Evolutionary conservation across 768 basidiomycete genomes (phyloP).

Genomic region (Xanthoconium purpureum): DNA sequence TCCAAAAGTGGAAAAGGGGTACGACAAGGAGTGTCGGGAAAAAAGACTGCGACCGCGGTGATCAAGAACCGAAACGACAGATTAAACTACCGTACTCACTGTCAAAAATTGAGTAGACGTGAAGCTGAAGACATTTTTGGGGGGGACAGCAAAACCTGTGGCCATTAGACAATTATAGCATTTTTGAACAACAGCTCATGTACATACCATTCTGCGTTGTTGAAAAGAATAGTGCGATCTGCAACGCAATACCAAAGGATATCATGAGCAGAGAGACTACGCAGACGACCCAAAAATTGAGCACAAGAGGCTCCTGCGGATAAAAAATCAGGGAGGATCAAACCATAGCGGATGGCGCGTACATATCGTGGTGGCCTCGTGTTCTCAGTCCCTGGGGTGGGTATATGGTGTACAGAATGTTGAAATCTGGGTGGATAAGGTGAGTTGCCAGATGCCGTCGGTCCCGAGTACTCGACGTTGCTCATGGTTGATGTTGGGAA

Average conservation of each 20-base stretch:
- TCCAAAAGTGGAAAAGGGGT: slow-evolving; percentile 50
- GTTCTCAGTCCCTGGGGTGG: slow-evolving; percentile 35
- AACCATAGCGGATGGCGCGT: slow-evolving; percentile 10
- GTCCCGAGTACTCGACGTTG: neutral
- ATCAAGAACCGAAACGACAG: neutral
- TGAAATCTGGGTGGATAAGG: slow-evolving; percentile 37
- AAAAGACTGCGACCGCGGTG: slow-evolving; percentile 44
- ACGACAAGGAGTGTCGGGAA: slow-evolving; percentile 51
- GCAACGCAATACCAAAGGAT: slow-evolving; percentile 13
- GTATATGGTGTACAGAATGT: slow-evolving; percentile 49
- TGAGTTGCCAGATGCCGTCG: neutral
- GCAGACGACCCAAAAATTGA: slow-evolving; percentile 40
- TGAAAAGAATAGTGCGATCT: slow-evolving; percentile 16
- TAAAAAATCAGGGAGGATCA: neutral
- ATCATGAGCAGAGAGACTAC: slow-evolving; percentile 44
- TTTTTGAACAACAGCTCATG: neutral
- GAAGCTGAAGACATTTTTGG: slow-evolving; percentile 46
- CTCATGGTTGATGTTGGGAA: slow-evolving; percentile 4
- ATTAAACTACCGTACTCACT: slow-evolving; percentile 30
- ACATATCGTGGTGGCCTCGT: slow-evolving; percentile 45
- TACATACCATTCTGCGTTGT: slow-evolving; percentile 15
- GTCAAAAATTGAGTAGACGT: slow-evolving; percentile 45
- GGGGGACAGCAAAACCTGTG: slow-evolving; percentile 53
- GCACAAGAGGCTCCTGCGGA: slow-evolving; percentile 27
- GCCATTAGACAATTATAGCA: neutral